phyloP scores from a whole-genome alignment of 345 rosid genomes.

The Hirschfeldia incana region DNA sequence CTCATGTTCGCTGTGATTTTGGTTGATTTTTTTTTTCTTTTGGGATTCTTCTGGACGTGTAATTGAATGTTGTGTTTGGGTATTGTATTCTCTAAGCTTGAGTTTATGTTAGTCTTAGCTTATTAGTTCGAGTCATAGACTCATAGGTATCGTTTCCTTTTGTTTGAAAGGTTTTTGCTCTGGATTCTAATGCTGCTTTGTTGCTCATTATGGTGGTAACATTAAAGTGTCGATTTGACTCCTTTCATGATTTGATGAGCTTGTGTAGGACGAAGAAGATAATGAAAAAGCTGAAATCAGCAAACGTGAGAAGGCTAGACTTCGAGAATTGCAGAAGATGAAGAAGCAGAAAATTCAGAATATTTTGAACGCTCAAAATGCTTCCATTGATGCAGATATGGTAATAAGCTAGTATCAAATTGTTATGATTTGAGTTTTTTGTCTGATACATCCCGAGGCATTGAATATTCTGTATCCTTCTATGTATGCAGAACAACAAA shows the following conservation, averaged over 20 bases:
- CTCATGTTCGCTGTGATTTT: not conserved
- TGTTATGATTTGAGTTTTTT: slow-evolving; percentile 2
- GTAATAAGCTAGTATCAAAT: slow-evolving; percentile 32
- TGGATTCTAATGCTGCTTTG: not conserved
- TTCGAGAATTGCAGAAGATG: slow-evolving; percentile 84
- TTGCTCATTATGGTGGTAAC: not conserved
- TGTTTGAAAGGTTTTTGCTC: not conserved
- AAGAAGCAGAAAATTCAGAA: slow-evolving; percentile 95
- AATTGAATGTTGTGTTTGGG: not conserved
- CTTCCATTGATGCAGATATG: slow-evolving; percentile 92
- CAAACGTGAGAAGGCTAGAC: slow-evolving; percentile 86
- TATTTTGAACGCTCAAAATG: slow-evolving; percentile 84
- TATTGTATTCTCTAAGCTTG: too few species aligned
- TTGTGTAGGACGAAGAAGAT: slow-evolving; percentile 47
- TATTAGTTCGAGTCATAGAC: too few species aligned
- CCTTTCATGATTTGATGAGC: not conserved
- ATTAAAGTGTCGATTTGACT: not conserved
- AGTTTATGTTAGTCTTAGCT: too few species aligned
- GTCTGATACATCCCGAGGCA: not conserved
- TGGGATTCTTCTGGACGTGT: not conserved
- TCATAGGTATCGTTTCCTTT: too few species aligned
- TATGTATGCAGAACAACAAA: slow-evolving; percentile 58
- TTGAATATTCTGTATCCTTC: not conserved
- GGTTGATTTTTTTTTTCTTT: not conserved
- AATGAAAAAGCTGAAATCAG: slow-evolving; percentile 47